A percentile compares a stretch with the other conserved stretches of the same genome.
Conservation (phyloP, 805 yeast species). For the Yamadazyma olivae region DNA sequence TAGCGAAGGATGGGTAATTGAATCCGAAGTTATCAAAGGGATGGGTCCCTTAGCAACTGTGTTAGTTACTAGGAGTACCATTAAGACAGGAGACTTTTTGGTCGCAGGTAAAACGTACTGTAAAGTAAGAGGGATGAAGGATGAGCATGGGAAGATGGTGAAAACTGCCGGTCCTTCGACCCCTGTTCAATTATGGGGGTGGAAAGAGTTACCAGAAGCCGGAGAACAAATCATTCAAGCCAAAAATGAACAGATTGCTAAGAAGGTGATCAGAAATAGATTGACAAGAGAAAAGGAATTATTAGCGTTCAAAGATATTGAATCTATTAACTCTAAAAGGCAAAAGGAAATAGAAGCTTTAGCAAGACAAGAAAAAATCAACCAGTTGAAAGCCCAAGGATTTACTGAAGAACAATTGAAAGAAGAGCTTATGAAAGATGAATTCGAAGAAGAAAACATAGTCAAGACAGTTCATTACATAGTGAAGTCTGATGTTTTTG, state of each 20-base stretch:
- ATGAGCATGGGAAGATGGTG: slow-evolving; percentile 65
- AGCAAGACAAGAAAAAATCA: slow-evolving; percentile 50
- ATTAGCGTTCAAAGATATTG: slow-evolving; percentile 63
- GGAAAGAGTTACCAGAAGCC: slow-evolving; percentile 90
- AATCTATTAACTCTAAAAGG: slow-evolving; percentile 66
- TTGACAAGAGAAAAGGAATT: slow-evolving; percentile 48
- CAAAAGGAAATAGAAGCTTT: slow-evolving; percentile 51
- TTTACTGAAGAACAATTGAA: slow-evolving; percentile 47
- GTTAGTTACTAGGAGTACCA: slow-evolving; percentile 73
- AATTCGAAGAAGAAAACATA: slow-evolving; percentile 19
- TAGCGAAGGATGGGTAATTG: slow-evolving; percentile 86
- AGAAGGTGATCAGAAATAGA: slow-evolving; percentile 69
- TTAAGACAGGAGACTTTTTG: slow-evolving; percentile 66
- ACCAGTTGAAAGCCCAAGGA: slow-evolving; percentile 61
- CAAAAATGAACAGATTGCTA: slow-evolving; percentile 68
- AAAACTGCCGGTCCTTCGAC: slow-evolving; percentile 78
- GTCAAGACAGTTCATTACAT: slow-evolving; percentile 50
- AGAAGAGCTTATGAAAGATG: no score
- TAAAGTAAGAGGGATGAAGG: slow-evolving; percentile 73
- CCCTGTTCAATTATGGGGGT: slow-evolving; percentile 89
- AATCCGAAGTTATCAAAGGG: slow-evolving; percentile 77
- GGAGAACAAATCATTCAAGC: slow-evolving; percentile 85
- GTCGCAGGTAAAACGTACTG: slow-evolving; percentile 89
- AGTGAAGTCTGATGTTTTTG: slow-evolving; percentile 88
- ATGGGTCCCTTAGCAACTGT: slow-evolving; percentile 86